Evolutionary conservation across 2,329 filamentous ascomycete species (phyloP), one percentile per base, ranked within the genome.

Genomic region (Boeremia lycopersici): DNA sequence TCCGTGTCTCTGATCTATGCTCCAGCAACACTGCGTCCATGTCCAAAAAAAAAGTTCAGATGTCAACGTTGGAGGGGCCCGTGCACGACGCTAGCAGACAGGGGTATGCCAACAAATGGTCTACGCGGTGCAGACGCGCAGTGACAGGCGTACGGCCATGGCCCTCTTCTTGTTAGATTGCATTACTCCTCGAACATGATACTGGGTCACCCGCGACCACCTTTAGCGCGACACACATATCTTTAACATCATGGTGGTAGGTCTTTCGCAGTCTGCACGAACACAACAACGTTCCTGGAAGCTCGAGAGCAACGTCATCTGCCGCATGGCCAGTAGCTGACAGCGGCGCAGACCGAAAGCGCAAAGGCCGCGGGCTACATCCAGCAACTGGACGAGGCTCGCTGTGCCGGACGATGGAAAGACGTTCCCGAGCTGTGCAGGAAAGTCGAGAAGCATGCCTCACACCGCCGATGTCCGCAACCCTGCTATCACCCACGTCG

Each of bases 361-460:
- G 82, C 84, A 62, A 99, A 99, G 80, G 93, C 88, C 59, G 84
- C 84, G 65, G 86, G 88, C 73, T 98, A 98, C 77, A 84, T 96
- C 64, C 83, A 85, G 72, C 86, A 87, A 76, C 85, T 99, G 70
- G 91, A 98, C 74, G 84, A 88, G 65, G 92, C 91, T 62, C 89
- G 95, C 70, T 96, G 91, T 76, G 87, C 93, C 69, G 92, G 89
- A 47, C 88, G 87, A 74, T 99, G 95, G 95, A 82, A 86, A 63
- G 86, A 90, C 28, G 84, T 98, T 28, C 90, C 91, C 25, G 93
- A 98, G 78, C 84, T 96, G 60, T 88, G 95, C 68, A 87, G 93
- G 74, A 99, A 99, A 78, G 84, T 98, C 69, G 89, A 89, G 70
- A 98, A 99, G 77, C 93, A 99, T 83, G 90, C 92, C 66, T 89